Evolutionary conservation across 179 eudicot species (phyloP), one percentile per base, ranked within the genome.

Genomic region (Camellia oleifera): DNA sequence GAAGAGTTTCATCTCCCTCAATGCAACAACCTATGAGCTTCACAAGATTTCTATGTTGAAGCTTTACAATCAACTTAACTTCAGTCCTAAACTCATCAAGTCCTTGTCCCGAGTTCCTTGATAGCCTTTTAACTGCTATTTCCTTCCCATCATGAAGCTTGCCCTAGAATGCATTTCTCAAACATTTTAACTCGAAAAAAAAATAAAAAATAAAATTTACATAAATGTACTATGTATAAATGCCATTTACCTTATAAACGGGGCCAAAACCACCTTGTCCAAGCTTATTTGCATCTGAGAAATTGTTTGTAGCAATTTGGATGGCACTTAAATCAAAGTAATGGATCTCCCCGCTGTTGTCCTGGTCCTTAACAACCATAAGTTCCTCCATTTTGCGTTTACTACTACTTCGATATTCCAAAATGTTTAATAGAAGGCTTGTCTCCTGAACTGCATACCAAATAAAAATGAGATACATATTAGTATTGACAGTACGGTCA

Each of bases 251-350:
- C 73, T 69, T 69, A 44, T 69, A 69, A 69, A 69, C 73, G 17
- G 73, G 73, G 23, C 73, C 73, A 69, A 69, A 69, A 69, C 73
- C 73, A 7, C 52, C 73, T 45, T 69, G 52, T 44, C 73, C 73
- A 14, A 69, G 73, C 73, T 69, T 69, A 45, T 69, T 69, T 69
- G 18, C 73, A 69, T 69, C 26, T 44, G 73, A 45, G 73, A 69
- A 69, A 69, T 46, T 20, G 44, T 69, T 69, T 69, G 73, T 69
- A 40, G 73, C 73, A 17, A 42, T 7, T 0, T 69, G 1, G 26
- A 69, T 45, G 20, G 73, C 45, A 40, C 11, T 45, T 44, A 69
- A 17, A 69, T 69, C 20, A n/a, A 69, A 69, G 73, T 69, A 45
- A 45, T 7, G 13, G 11, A 45, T 45, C 53, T 69, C 52, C 45